Evolutionary conservation across 179 eudicot species (phyloP).

Genomic region (Silene noctiflora): DNA sequence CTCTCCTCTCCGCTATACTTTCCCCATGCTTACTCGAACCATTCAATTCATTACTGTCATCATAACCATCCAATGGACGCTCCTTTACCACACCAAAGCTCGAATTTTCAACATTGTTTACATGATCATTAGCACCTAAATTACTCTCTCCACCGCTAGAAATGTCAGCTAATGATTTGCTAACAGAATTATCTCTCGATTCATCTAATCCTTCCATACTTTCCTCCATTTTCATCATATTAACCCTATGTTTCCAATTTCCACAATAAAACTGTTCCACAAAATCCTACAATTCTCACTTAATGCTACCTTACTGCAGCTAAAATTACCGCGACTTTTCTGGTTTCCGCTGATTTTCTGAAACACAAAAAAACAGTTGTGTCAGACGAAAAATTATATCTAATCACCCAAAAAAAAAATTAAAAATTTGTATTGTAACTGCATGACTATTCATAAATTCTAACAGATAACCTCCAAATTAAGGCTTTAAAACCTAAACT

Average conservation of each 20-base stretch:
- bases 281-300: slow-evolving; percentile 10
- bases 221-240: slow-evolving; percentile 27
- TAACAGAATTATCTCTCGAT: slow-evolving; percentile 23
- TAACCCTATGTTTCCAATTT: slow-evolving; percentile 1
- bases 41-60: not conserved
- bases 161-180: slow-evolving; percentile 5
- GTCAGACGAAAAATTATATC: not conserved
- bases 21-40: slow-evolving; percentile 19
- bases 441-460: not conserved
- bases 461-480: not conserved
- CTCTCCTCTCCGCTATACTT: slow-evolving; percentile 65
- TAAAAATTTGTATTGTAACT: not conserved
- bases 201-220: slow-evolving; percentile 24
- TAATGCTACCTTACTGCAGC: slow-evolving; percentile 7
- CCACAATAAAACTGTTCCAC: not conserved
- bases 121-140: slow-evolving; percentile 16
- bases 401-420: not conserved
- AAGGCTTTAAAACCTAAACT: not conserved
- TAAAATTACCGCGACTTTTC: not conserved
- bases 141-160: slow-evolving; percentile 13
- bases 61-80: not conserved
- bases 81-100: slow-evolving; percentile 9
- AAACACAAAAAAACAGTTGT: not conserved
- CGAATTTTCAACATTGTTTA: slow-evolving; percentile 6
- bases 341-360: not conserved